These are phyloP conservation scores for Ceriops zippeliana DNA, from an alignment of 345 rosid genomes.

Conservation along the genomic window DNA sequence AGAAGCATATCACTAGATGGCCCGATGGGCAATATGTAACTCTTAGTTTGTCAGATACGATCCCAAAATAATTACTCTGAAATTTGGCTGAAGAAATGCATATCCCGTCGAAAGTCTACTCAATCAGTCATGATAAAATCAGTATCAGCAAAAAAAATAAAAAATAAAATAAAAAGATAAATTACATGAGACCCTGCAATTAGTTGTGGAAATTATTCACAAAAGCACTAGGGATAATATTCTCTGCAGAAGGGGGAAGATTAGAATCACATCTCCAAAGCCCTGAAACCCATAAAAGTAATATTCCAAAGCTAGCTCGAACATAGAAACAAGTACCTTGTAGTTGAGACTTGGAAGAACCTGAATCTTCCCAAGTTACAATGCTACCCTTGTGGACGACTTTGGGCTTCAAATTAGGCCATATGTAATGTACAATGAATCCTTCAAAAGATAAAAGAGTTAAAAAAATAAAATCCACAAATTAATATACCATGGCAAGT, in stretches of 20 bases:
- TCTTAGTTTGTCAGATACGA: conserved; percentile 22
- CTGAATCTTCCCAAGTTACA: conserved; percentile 20
- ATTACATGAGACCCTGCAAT: too few species aligned
- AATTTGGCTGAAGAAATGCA: background rate
- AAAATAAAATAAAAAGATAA: too few species aligned
- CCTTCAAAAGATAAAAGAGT: background rate
- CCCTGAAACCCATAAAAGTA: background rate
- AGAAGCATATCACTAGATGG: background rate
- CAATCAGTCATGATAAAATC: background rate
- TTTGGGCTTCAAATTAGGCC: background rate
- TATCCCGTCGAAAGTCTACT: conserved; percentile 12
- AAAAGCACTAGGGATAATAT: background rate
- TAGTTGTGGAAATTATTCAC: background rate
- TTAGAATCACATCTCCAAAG: conserved; percentile 7
- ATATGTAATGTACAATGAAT: background rate
- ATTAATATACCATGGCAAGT: conserved; percentile 2
- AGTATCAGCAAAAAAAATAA: background rate
- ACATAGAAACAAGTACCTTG: conserved; percentile 5
- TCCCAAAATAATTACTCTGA: background rate
- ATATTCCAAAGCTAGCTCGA: background rate
- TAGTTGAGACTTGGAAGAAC: background rate
- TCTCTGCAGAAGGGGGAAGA: background rate
- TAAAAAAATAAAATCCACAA: conserved; percentile 8
- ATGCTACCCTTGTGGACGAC: conserved; percentile 18
- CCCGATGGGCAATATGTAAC: conserved; percentile 10